phyloP scores from a whole-genome alignment of 345 rosid species.

The Carallia brachiata region DNA sequence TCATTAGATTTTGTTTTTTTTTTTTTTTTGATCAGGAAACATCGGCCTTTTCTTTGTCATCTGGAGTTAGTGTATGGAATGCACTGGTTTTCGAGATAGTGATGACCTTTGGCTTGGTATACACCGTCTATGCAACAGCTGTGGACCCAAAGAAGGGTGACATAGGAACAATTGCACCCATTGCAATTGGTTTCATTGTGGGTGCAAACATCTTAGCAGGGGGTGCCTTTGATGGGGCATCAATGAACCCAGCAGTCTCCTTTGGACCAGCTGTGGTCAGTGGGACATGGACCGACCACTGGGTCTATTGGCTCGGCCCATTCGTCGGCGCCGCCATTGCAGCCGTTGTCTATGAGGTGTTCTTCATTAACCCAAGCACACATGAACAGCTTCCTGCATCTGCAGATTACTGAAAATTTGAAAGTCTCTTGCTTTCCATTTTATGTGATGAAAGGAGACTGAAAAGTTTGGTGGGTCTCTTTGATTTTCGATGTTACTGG shows the following conservation, averaged over 20 bases:
- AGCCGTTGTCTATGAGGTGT: conserved; percentile 23
- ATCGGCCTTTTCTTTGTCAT: conserved; percentile 27
- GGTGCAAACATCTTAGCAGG: conserved; percentile 37
- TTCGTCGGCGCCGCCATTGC: conserved; percentile 28
- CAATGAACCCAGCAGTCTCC: conserved; percentile 36
- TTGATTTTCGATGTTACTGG: conserved; percentile 23
- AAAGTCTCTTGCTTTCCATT: background rate
- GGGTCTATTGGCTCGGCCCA: conserved; percentile 39
- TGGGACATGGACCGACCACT: conserved; percentile 34
- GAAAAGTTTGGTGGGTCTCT: conserved; percentile 18
- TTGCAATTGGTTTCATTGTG: conserved; percentile 34
- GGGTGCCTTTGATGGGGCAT: conserved; percentile 36
- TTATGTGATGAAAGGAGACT: background rate
- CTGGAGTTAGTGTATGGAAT: conserved; percentile 27
- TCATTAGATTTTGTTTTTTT: background rate
- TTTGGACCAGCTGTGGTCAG: conserved; percentile 34
- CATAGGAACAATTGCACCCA: conserved; percentile 24
- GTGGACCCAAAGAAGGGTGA: conserved; percentile 27
- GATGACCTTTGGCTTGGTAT: conserved; percentile 34
- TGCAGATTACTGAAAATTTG: conserved; percentile 11
- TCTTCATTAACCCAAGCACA: conserved; percentile 27
- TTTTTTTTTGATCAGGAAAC: conserved; percentile 15
- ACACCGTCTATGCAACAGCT: conserved; percentile 32
- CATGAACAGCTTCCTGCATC: conserved; percentile 21
- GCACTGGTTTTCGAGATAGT: conserved; percentile 32